Evolutionary conservation across 768 basidiomycete genomes (phyloP), one percentile per base, ranked within the genome.

Genomic region (Flagelloscypha sp.): DNA sequence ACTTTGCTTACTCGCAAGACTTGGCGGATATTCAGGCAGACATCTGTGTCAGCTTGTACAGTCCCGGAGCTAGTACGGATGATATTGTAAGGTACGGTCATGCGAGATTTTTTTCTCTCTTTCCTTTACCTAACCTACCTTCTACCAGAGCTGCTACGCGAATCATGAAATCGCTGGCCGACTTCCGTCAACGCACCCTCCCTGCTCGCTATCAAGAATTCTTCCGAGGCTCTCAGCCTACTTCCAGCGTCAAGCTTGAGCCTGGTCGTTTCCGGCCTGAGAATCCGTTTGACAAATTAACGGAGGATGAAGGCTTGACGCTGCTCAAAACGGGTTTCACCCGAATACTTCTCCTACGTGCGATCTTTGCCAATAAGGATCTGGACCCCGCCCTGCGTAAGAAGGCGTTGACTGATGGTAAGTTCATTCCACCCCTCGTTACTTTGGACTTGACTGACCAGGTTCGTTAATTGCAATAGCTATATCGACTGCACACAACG

Each of bases 1-100:
- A 89, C 52, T 89, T 88, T 52, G 68, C 81, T 35, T 63, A 79
- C 17, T 85, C 82, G 13, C 73, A 78, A 35, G 77, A 82, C 6
- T 66, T 89, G 30, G 79, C 79, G 16, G 83, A 85, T 44, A 85
- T 90, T 38, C 87, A 90, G 45, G 87, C 86, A 4, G 87, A 89
- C 43, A 85, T 90, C 41, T 84, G 89, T 63, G 85, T 84, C 52
- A 84, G 84, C 7, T 66, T 90, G 6, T 90, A 89, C 50, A 68
- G 76, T 6, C 86, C 87, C 1, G 75, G 77, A n/a, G 79, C 82
- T 55, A 70, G 67, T 16, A 71, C 70, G 1, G 82, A 85, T 44
- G 62, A 72, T 7, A 73, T 86, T 41, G 76, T 87, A 68, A 74
- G 75, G 28, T n/a, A n/a, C n/a, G n/a, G n/a, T n/a, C n/a, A n/a